Base-by-base conservation (phyloP, 139 green algal genomes). In the Mesostigma viride region DNA sequence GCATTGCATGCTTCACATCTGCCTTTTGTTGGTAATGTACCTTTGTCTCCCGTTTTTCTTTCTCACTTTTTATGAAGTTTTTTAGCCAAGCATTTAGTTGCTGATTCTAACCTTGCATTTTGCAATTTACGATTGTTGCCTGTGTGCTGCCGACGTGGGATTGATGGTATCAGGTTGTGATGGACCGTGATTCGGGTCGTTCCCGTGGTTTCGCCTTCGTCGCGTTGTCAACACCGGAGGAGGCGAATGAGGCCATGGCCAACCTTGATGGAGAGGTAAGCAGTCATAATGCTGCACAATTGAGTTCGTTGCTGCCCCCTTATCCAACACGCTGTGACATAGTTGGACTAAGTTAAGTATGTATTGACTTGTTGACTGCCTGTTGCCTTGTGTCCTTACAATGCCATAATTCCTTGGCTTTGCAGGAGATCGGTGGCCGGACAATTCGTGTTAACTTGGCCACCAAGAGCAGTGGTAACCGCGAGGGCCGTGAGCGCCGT, bases 151-250 rank as follows among this genome's bases (percentile, higher is more conserved):
- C 22, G 45, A 56, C 22, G 45, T 56, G 45, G 45, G 20, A 28
- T 56, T 56, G 45, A 56, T 56, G 20, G 24, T 44, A 20, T 5
- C 60, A 71, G 44, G 67, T 81, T 2, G 65, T 81, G 3, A 72
- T 34, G 2, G 84, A 90, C 61, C 70, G 81, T 33, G 79, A 88
- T 64, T 86, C 77, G 28, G 84, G 84, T 45, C 70, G 83, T 20
- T 80, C 74, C 5, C 72, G 84, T 35, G 84, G 84, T 26, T 90
- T 90, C 58, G 84, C 74, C 36, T 90, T 90, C 74, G 84, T 89
- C 36, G 87, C 80, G 4, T 66, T 90, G 35, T 44, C 62, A 26
- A 47, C 22, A 14, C 32, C 40, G 11, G 65, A 68, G 2, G 71
- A 74, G 24, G 80, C 64, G 1, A 32, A 68, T 3, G 26, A 58